Conservation (phyloP, 1,284 basidiomycete genomes). For the Filobasidium uniguttulatum region DNA sequence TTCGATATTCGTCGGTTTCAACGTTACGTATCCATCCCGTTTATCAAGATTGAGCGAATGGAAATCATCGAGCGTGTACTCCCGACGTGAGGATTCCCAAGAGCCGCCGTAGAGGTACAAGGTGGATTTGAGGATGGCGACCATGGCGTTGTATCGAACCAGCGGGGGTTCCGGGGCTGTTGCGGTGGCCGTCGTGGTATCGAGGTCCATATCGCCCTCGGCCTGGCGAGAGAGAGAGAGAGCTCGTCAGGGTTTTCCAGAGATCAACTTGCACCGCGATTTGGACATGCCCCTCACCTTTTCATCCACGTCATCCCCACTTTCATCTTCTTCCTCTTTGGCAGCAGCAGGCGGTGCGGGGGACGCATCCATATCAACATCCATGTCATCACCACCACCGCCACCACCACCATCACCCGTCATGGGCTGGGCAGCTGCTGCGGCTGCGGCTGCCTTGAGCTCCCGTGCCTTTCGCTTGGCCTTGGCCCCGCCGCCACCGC, state of each 20-base stretch:
- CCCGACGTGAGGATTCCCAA: conserved; percentile 55
- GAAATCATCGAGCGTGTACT: conserved; percentile 78
- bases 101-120: conserved; percentile 83
- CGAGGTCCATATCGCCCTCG: conserved; percentile 1
- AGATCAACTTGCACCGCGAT: too few relatives aligned
- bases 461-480: conserved; percentile 16
- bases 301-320: conserved; percentile 7
- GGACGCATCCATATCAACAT: conserved; percentile 23
- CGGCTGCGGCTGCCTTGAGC: neutral
- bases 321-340: conserved; percentile 8
- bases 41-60: conserved; percentile 64
- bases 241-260: too few relatives aligned
- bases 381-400: conserved; percentile 10
- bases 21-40: conserved; percentile 57
- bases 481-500: conserved; percentile 31
- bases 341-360: conserved; percentile 21
- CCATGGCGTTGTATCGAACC: conserved; percentile 81
- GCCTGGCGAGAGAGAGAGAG: neutral
- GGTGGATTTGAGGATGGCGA: conserved; percentile 71
- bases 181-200: conserved; percentile 43
- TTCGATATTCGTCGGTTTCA: conserved; percentile 53
- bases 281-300: too few relatives aligned
- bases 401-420: too few relatives aligned
- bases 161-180: conserved; percentile 63
- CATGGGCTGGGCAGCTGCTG: too few relatives aligned